Evolutionary conservation across 1,284 basidiomycete species (phyloP).

Genomic region (Tylopilus sp.): DNA sequence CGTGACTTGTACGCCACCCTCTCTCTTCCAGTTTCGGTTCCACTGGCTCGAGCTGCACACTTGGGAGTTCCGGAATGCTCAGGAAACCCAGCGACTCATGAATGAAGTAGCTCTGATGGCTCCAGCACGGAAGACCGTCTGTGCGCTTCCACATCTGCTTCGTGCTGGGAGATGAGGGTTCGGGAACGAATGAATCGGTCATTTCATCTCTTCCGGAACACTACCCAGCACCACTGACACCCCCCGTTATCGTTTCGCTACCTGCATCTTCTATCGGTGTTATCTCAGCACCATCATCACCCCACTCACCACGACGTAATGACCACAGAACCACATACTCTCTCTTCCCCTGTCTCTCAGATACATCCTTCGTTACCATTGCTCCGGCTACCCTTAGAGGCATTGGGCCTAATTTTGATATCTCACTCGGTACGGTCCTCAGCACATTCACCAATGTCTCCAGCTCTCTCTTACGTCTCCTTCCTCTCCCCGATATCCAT

Average conservation of each 20-base stretch:
- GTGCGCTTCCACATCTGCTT: slow-evolving; percentile 1
- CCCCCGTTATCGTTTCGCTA: slow-evolving; percentile 28
- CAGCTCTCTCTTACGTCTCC: slow-evolving; percentile 20
- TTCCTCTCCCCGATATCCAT: slow-evolving; percentile 26
- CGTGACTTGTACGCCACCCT: too few species aligned
- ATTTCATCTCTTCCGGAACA: slow-evolving; percentile 33
- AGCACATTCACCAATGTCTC: too few species aligned
- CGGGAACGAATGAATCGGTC: slow-evolving; percentile 8
- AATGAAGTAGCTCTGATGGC: slow-evolving; percentile 15
- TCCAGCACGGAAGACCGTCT: slow-evolving; percentile 1
- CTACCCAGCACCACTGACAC: slow-evolving; percentile 30
- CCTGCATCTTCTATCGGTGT: slow-evolving; percentile 21
- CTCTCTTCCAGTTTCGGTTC: slow-evolving; percentile 17
- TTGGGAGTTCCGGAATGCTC: slow-evolving; percentile 13
- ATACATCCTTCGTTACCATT: slow-evolving; percentile 5
- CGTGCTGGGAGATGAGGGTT: not conserved
- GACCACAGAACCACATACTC: not conserved
- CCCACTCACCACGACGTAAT: slow-evolving; percentile 5
- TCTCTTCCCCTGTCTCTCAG: not conserved
- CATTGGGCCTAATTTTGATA: not conserved
- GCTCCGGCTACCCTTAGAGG: slow-evolving; percentile 16
- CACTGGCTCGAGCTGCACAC: slow-evolving; percentile 8
- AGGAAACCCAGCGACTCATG: slow-evolving; percentile 20
- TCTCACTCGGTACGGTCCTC: slow-evolving; percentile 11
- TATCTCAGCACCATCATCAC: slow-evolving; percentile 27